Evolutionary conservation across 306 rosid genomes (phyloP).

Genomic region (Cucumis hystrix): DNA sequence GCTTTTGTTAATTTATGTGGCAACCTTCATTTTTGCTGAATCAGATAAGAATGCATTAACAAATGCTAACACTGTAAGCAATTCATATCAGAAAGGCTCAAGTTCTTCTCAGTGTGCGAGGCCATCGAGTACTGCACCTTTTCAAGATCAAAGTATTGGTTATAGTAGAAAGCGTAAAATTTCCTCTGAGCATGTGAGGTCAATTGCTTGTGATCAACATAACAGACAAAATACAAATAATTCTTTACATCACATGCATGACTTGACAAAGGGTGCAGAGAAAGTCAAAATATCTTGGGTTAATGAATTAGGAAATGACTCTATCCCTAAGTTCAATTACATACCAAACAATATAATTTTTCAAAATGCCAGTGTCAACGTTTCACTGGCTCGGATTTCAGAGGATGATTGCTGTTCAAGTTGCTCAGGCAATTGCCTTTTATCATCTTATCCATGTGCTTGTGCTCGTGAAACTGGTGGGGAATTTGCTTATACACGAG

Average conservation of each 20-base stretch:
- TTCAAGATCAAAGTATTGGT: constrained; percentile 3
- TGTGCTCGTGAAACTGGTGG: constrained; percentile 95
- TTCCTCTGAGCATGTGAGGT: constrained; percentile 9
- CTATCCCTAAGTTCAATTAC: constrained; percentile 62
- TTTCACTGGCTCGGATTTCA: constrained; percentile 73
- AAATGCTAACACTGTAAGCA: neutral
- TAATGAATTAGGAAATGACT: constrained; percentile 38
- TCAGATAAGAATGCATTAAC: neutral
- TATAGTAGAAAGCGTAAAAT: constrained; percentile 7
- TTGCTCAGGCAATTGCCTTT: constrained; percentile 68
- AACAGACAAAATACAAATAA: constrained; percentile 14
- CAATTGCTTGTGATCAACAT: constrained; percentile 5
- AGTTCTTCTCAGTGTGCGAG: constrained; percentile 4
- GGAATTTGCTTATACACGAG: constrained; percentile 64
- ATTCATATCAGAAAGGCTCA: neutral
- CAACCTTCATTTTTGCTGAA: neutral
- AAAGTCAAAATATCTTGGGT: constrained; percentile 49
- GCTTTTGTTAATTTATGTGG: neutral
- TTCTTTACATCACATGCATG: constrained; percentile 14
- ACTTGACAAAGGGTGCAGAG: constrained; percentile 70
- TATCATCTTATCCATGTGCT: constrained; percentile 58
- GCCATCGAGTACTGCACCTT: neutral
- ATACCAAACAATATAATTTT: constrained; percentile 50
- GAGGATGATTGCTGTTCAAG: constrained; percentile 67
- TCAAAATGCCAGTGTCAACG: constrained; percentile 57